phyloP scores from a whole-genome alignment of 768 basidiomycete genomes.

The Phylloporus sp. region DNA sequence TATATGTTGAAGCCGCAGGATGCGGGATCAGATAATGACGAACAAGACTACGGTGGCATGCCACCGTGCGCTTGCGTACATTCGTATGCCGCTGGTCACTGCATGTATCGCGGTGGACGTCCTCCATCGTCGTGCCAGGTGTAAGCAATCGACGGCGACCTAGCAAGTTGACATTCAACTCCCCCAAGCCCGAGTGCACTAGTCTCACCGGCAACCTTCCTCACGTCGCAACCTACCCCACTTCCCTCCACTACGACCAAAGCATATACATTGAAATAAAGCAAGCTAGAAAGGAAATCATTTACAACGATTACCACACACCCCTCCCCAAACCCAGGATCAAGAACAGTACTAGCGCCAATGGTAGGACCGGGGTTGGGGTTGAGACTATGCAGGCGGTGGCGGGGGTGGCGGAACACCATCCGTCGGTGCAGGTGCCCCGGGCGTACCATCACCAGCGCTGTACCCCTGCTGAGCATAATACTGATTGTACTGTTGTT shows the following conservation, averaged over 20 bases:
- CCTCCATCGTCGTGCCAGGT: too few species aligned
- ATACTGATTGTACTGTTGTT: conserved; percentile 72
- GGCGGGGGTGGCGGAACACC: conserved; percentile 15
- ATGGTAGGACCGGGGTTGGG: neutral
- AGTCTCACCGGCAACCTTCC: too few species aligned
- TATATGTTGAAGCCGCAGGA: too few species aligned
- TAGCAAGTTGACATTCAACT: too few species aligned
- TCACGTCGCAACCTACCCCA: neutral
- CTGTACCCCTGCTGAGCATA: conserved; percentile 58
- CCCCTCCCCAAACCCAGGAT: conserved; percentile 1
- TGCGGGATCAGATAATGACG: too few species aligned
- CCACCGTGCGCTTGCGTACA: too few species aligned
- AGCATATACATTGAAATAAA: conserved; percentile 32
- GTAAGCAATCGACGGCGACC: too few species aligned
- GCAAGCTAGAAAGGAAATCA: conserved; percentile 24
- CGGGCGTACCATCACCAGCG: conserved; percentile 11
- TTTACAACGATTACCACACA: conserved; percentile 13
- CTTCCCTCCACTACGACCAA: conserved; percentile 1
- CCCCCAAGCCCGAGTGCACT: too few species aligned
- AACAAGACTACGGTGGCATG: too few species aligned
- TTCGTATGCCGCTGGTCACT: too few species aligned
- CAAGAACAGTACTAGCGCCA: neutral
- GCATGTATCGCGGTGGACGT: too few species aligned
- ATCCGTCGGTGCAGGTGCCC: conserved; percentile 24
- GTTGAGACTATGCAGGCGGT: conserved; percentile 21